Evolutionary conservation across 108 stramenopile species (phyloP), one percentile per base, ranked within the genome.

Genomic region (Cyclostephanos invisitatus): DNA sequence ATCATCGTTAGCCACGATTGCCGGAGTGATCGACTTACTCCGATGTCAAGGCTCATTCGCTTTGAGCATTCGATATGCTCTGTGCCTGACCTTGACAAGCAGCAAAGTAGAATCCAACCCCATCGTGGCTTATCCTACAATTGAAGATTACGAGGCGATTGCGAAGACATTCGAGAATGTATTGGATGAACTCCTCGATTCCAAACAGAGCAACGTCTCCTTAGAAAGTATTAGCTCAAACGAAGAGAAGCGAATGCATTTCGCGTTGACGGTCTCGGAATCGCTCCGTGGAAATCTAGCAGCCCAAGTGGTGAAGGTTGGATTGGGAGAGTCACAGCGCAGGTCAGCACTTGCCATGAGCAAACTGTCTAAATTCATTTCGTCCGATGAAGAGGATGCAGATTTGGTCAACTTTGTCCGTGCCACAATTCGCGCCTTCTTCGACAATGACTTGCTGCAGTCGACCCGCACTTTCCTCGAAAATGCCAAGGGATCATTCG

Each of bases 401-500:
- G 51, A 67, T 14, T 42, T 73, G 35, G 25, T 67, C 18, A 24
- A n/a, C 32, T 81, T 81, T 50, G 64, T 83, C 49, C 65, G 56
- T 46, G 61, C 37, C 6, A 88, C 89, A 0, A 69, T 94, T 37
- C 62, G 85, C 62, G 89, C 89, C 7, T 94, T 91, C 77, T 89
- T 90, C 40, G 89, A 91, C 75, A 86, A 89, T 62, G 93, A 94
- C 68, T 62, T 94, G 37, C 80, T 90, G 38, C 70, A 78, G 40
- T 86, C 86, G 10, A 86, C 83, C 10, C 57, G 81, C 37, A 63
- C 78, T 25, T 91, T 94, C 50, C 68, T 94, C 67, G 58, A 81
- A 24, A 80, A 86, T 62, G 93, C 93, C 42, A 83, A 85, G 35
- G 93, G 93, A 27, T 84, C 85, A 17, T 94, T 94, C 74, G 93